Percentiles rank a stretch among this genome's conserved stretches.
Evolutionary conservation across 495 filamentous ascomycete genomes (phyloP).

Genomic region (Cercophora scortea): DNA sequence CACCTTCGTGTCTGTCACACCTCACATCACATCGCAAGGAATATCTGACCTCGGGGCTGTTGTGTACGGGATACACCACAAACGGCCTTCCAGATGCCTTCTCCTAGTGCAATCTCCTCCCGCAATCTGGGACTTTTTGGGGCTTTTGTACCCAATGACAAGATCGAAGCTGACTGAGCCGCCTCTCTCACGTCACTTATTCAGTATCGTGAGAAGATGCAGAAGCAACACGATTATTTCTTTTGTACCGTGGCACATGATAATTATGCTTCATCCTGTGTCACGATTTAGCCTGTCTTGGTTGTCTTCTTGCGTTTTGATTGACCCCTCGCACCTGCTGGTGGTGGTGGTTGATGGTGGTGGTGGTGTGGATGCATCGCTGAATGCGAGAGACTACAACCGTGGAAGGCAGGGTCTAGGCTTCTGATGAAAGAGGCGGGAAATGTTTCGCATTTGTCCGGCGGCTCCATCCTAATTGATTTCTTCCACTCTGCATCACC

Average conservation of each 20-base stretch:
- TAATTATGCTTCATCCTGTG: not conserved
- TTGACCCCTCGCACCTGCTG: not conserved
- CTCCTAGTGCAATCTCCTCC: no score
- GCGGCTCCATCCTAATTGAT: constrained; percentile 5
- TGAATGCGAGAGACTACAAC: no score
- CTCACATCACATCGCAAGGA: no score
- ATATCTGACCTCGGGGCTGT: no score
- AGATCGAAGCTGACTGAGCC: not conserved
- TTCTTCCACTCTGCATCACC: constrained; percentile 10
- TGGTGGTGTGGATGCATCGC: no score
- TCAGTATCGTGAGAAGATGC: not conserved
- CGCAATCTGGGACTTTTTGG: no score
- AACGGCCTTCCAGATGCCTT: no score
- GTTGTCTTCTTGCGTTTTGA: not conserved
- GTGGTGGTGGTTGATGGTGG: no score
- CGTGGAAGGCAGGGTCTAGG: no score
- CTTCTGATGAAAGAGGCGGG: constrained; percentile 5
- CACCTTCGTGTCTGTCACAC: no score
- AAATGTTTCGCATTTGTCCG: constrained; percentile 16
- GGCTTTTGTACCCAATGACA: no score
- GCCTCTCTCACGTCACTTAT: not conserved
- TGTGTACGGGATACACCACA: no score
- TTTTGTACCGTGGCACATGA: not conserved
- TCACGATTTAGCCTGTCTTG: not conserved
- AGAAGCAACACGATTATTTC: not conserved